Evolutionary conservation across 108 stramenopile genomes (phyloP).

Genomic region (Cyclotella kingstonii): DNA sequence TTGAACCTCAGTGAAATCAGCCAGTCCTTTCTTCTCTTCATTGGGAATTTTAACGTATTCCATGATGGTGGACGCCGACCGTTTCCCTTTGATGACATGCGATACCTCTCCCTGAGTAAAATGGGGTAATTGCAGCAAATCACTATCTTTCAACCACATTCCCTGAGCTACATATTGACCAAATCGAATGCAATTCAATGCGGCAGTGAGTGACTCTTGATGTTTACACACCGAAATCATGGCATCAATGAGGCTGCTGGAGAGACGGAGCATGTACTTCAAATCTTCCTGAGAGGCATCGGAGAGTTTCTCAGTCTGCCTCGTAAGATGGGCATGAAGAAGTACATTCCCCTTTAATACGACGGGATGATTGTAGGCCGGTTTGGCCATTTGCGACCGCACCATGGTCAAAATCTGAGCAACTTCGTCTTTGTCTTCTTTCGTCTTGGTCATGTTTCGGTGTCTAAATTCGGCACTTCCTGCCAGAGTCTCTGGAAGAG

Average conservation of each 20-base stretch:
- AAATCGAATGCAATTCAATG: slow-evolving; percentile 87
- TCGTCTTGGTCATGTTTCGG: slow-evolving; percentile 71
- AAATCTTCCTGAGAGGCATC: slow-evolving; percentile 61
- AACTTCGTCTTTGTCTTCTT: slow-evolving; percentile 66
- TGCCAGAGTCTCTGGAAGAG: slow-evolving; percentile 82
- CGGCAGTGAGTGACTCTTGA: slow-evolving; percentile 83
- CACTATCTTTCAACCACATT: slow-evolving; percentile 85
- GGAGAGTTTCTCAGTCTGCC: slow-evolving; percentile 56
- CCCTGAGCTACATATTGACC: slow-evolving; percentile 92
- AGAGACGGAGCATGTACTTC: slow-evolving; percentile 78
- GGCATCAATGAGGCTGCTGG: slow-evolving; percentile 89
- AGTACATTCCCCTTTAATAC: slow-evolving; percentile 94
- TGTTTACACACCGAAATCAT: slow-evolving; percentile 94
- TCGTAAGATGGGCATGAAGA: slow-evolving; percentile 86
- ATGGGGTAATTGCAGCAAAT: slow-evolving; percentile 90
- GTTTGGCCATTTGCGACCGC: slow-evolving; percentile 84
- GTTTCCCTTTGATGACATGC: slow-evolving; percentile 68
- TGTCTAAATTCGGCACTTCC: slow-evolving; percentile 87
- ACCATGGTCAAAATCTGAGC: slow-evolving; percentile 47
- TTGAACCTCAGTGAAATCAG: slow-evolving; percentile 76
- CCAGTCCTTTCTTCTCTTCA: slow-evolving; percentile 84
- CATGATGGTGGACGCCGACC: slow-evolving; percentile 46
- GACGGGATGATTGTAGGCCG: slow-evolving; percentile 84
- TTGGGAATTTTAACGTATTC: slow-evolving; percentile 76
- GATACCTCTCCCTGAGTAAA: slow-evolving; percentile 79